Percentiles rank a stretch among this genome's conserved stretches.
Conservation (phyloP, 1,139 yeast species). For the Hanseniaspora uvarum region DNA sequence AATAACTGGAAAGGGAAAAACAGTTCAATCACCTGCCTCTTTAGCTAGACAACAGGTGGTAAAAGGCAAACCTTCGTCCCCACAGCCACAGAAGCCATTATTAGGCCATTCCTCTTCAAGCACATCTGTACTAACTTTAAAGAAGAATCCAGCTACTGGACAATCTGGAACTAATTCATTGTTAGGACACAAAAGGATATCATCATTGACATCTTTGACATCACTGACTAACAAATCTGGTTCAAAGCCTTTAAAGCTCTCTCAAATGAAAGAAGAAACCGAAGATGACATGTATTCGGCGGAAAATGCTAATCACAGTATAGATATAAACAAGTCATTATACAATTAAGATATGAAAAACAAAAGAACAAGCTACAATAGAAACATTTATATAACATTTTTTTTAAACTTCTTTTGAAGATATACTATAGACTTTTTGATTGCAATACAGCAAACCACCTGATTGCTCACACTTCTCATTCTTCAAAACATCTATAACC, state of each 20-base stretch:
- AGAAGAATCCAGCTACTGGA: neutral
- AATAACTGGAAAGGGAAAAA: slow-evolving; percentile 8
- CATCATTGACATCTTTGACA: slow-evolving; percentile 31
- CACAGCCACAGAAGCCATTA: slow-evolving; percentile 4
- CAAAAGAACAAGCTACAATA: neutral
- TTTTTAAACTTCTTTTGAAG: slow-evolving; percentile 35
- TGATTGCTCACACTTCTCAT: slow-evolving; percentile 30
- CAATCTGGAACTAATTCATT: neutral
- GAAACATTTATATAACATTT: neutral
- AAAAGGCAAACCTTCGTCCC: slow-evolving; percentile 10
- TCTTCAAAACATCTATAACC: slow-evolving; percentile 42
- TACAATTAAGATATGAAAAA: neutral
- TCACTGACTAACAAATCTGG: slow-evolving; percentile 8
- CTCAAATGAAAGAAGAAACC: neutral
- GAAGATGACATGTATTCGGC: neutral
- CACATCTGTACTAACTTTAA: neutral
- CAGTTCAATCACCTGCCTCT: slow-evolving; percentile 17
- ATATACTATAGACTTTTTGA: slow-evolving; percentile 42
- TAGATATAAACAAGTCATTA: slow-evolving; percentile 15
- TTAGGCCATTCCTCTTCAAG: neutral
- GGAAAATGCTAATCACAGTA: neutral
- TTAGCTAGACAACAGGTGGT: slow-evolving; percentile 12
- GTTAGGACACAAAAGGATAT: slow-evolving; percentile 28
- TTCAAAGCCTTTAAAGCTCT: slow-evolving; percentile 1
- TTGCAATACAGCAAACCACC: slow-evolving; percentile 63